Evolutionary conservation across 1,284 basidiomycete species (phyloP).

Genomic region (Cerioporus squamosus): DNA sequence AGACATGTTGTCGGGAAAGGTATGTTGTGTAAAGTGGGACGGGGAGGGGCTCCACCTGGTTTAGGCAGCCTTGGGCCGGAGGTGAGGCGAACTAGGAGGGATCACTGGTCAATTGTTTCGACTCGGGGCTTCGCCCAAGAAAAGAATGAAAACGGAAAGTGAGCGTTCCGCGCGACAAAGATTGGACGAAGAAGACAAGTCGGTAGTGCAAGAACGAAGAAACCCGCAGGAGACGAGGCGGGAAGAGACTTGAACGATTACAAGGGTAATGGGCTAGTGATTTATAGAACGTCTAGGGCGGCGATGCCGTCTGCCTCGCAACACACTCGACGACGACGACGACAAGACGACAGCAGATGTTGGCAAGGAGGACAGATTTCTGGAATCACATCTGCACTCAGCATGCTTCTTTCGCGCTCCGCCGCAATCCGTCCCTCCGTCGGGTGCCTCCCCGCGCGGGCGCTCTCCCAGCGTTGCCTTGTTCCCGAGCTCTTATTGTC

Average conservation of each 20-base stretch:
- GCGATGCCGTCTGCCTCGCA: constrained; percentile 21
- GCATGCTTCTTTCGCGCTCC: constrained; percentile 17
- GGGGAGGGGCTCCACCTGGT: constrained; percentile 22
- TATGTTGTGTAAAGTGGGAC: constrained; percentile 16
- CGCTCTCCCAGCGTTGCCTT: constrained; percentile 23
- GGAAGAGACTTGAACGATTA: constrained; percentile 9
- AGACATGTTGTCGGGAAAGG: constrained; percentile 27
- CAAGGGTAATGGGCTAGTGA: constrained; percentile 4
- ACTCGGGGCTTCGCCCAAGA: constrained; percentile 25
- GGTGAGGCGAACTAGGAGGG: constrained; percentile 22
- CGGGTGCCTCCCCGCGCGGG: constrained; percentile 1
- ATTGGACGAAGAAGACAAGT: constrained; percentile 10
- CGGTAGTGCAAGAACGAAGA: constrained; percentile 15
- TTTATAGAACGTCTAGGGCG: constrained; percentile 15
- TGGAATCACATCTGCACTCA: neutral
- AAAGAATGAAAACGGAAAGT: constrained; percentile 19
- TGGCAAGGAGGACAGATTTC: constrained; percentile 1
- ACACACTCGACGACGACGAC: constrained; percentile 4
- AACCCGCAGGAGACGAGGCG: constrained; percentile 4
- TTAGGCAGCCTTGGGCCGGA: constrained; percentile 23
- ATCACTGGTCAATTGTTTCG: constrained; percentile 24
- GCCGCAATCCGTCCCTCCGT: constrained; percentile 15
- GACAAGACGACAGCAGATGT: neutral
- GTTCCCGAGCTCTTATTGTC: constrained; percentile 30
- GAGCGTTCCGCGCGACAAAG: constrained; percentile 5